These are phyloP conservation scores for Penicillium sclerotigenum DNA, from an alignment of 2,329 filamentous ascomycete species.

Conservation along the genomic window DNA sequence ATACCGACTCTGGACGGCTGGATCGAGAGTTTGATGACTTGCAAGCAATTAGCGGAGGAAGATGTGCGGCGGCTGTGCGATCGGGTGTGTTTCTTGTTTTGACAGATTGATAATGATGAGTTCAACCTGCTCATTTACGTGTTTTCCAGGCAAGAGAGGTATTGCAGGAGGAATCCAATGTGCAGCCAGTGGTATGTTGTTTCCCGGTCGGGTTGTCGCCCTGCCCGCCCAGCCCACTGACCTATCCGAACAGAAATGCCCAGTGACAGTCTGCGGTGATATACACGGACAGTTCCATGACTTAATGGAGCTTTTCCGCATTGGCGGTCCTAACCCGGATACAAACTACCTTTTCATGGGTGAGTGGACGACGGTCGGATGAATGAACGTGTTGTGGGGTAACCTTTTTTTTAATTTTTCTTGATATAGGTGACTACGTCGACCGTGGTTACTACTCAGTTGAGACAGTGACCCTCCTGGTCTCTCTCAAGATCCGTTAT, in stretches of 20 bases:
- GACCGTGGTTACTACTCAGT: conserved; percentile 99
- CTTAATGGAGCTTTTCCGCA: conserved; percentile 99
- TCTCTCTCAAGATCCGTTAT: conserved; percentile 96
- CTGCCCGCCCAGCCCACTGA: conserved; percentile 16
- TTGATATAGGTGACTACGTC: conserved; percentile 79
- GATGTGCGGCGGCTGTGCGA: conserved; percentile 97
- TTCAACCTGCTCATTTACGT: conserved; percentile 19
- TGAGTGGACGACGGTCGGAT: conserved; percentile 45
- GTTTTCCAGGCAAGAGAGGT: conserved; percentile 78
- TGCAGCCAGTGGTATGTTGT: conserved; percentile 86
- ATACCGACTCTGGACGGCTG: conserved; percentile 94
- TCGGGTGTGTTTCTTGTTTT: conserved; percentile 63
- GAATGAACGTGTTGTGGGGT: conserved; percentile 12
- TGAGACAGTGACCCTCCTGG: conserved; percentile 93
- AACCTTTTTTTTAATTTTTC: conserved; percentile 6
- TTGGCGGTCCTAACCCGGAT: conserved; percentile 94
- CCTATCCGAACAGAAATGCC: conserved; percentile 71
- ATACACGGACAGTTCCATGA: conserved; percentile 99
- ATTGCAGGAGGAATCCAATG: conserved; percentile 94
- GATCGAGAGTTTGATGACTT: conserved; percentile 97
- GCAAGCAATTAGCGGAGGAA: conserved; percentile 93
- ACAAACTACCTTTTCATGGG: conserved; percentile 99
- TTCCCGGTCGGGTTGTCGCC: conserved; percentile 19
- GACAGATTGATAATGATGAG: conserved; percentile 7
- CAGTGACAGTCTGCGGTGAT: conserved; percentile 96